These are phyloP conservation scores for Trypethelium eluteriae DNA, from an alignment of 495 filamentous ascomycete species.

Conservation along the genomic window DNA sequence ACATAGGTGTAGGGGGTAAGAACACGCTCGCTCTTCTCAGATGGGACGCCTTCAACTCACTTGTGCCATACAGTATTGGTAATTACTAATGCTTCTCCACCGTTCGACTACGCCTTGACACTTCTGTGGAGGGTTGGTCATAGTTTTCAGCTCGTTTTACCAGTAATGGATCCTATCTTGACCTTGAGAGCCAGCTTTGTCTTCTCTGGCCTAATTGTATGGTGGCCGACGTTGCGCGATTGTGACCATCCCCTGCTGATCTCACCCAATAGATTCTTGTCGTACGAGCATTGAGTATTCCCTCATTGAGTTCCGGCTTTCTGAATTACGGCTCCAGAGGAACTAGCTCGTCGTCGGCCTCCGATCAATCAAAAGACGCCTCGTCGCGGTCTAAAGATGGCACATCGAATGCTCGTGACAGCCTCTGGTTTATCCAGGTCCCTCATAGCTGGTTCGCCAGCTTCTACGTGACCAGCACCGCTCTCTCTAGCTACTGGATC, in stretches of 20 bases:
- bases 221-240: neutral
- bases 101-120: too few species aligned
- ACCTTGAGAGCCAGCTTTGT: constrained; percentile 41
- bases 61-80: too few species aligned
- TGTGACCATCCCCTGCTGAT: neutral
- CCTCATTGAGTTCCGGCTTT: neutral
- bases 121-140: neutral
- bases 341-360: neutral
- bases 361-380: neutral
- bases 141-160: neutral
- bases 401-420: constrained; percentile 39
- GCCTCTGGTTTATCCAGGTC: constrained; percentile 49
- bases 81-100: too few species aligned
- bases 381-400: neutral
- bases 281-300: neutral
- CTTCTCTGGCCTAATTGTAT: constrained; percentile 16
- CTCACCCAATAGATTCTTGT: neutral
- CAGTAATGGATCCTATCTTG: constrained; percentile 38
- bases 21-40: too few species aligned
- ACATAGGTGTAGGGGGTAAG: too few species aligned
- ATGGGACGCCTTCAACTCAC: too few species aligned
- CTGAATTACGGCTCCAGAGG: neutral
- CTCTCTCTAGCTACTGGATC: constrained; percentile 70
- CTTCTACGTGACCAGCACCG: constrained; percentile 71
- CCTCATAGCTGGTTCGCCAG: constrained; percentile 83